Percentiles rank a stretch among this genome's conserved stretches.
Conservation (phyloP, 1,139 yeast genomes). For the Yamadazyma dushanensis region DNA sequence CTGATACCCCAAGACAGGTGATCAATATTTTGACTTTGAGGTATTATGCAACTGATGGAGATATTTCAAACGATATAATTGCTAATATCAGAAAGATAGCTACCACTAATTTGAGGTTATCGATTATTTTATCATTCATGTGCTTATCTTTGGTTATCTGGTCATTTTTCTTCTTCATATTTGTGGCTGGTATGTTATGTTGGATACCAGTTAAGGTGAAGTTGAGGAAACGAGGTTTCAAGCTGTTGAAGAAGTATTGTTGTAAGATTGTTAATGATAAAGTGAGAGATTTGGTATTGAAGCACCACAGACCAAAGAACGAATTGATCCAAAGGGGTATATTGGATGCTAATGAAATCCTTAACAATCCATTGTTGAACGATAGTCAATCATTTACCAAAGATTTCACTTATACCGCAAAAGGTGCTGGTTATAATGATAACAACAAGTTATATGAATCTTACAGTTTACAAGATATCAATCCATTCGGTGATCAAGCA, state of each 20-base stretch:
- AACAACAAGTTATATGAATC: slow-evolving; percentile 13
- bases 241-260: slow-evolving; percentile 56
- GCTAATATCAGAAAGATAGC: slow-evolving; percentile 61
- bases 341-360: slow-evolving; percentile 23
- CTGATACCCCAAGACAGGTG: slow-evolving; percentile 89
- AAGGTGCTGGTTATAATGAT: slow-evolving; percentile 14
- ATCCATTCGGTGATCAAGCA: slow-evolving; percentile 11
- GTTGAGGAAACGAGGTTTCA: slow-evolving; percentile 37
- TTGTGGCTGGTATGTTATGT: slow-evolving; percentile 56
- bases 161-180: slow-evolving; percentile 64
- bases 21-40: slow-evolving; percentile 75
- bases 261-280: slow-evolving; percentile 54
- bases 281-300: slow-evolving; percentile 51
- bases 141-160: slow-evolving; percentile 73
- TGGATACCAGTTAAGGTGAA: slow-evolving; percentile 56
- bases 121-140: slow-evolving; percentile 74
- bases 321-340: slow-evolving; percentile 38
- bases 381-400: slow-evolving; percentile 11
- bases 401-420: slow-evolving; percentile 10
- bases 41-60: slow-evolving; percentile 50
- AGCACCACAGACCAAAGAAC: slow-evolving; percentile 44
- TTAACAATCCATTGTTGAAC: slow-evolving; percentile 28
- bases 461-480: slow-evolving; percentile 13
- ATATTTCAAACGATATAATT: slow-evolving; percentile 44
- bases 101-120: slow-evolving; percentile 57